phyloP scores from a whole-genome alignment of 495 filamentous ascomycete genomes.

The Aeminium ludgeri region DNA sequence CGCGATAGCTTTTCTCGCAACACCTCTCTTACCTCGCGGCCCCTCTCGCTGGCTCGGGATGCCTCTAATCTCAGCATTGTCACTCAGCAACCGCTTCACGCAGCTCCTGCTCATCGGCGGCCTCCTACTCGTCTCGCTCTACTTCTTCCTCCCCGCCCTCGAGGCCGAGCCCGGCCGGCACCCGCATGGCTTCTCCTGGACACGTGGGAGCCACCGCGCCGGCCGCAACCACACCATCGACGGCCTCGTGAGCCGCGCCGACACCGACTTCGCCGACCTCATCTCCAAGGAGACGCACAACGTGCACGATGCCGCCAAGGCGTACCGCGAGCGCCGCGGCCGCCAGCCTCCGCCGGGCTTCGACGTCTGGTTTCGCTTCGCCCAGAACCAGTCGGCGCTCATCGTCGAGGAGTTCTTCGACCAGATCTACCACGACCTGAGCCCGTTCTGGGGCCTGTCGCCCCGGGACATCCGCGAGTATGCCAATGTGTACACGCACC shows the following conservation, averaged over 20 bases:
- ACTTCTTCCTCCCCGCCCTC: conserved; percentile 1
- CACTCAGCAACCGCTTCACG: conserved; percentile 10
- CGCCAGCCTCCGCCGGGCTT: conserved; percentile 26
- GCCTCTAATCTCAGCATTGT: conserved; percentile 5
- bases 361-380: conserved; percentile 22
- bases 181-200: too few species aligned
- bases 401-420: conserved; percentile 27
- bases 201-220: not conserved
- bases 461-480: conserved; percentile 19
- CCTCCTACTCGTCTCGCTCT: conserved; percentile 1
- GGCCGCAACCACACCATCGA: conserved; percentile 22
- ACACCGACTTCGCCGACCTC: conserved; percentile 9
- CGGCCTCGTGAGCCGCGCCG: conserved; percentile 18
- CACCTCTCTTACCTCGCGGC: not conserved
- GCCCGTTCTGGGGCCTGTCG: conserved; percentile 24
- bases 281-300: conserved; percentile 19
- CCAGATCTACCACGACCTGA: conserved; percentile 26
- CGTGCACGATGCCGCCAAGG: conserved; percentile 16
- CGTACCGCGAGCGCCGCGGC: conserved; percentile 22
- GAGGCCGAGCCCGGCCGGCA: not conserved
- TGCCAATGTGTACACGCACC: conserved; percentile 16
- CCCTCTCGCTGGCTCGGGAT: too few species aligned
- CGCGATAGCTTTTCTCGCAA: too few species aligned
- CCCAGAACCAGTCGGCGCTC: conserved; percentile 19
- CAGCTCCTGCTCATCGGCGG: conserved; percentile 6